A percentile compares a stretch with the other conserved stretches of the same genome.
Evolutionary conservation across 1,139 yeast genomes (phyloP).

Genomic region (Wickerhamomyces sp.): DNA sequence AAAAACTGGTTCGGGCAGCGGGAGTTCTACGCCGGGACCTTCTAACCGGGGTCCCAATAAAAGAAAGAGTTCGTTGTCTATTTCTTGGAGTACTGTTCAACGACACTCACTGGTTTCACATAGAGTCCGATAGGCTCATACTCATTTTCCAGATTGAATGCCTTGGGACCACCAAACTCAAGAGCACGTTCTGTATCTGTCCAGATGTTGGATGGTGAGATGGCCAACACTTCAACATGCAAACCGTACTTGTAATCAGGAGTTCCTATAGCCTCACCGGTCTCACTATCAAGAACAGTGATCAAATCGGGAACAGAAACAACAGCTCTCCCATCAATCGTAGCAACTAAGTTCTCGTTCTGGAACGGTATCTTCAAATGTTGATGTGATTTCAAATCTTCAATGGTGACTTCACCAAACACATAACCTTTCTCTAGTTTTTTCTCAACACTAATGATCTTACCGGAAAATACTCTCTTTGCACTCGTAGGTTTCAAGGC

Average conservation of each 20-base stretch:
- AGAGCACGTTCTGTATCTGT: conserved; percentile 31
- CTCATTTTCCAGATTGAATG: conserved; percentile 29
- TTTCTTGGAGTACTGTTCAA: conserved; percentile 29
- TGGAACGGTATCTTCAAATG: conserved; percentile 37
- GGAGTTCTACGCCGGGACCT: no score
- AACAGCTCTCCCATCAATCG: conserved; percentile 22
- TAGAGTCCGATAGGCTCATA: conserved; percentile 35
- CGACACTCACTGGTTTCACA: conserved; percentile 32
- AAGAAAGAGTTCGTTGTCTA: no score
- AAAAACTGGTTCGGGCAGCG: no score
- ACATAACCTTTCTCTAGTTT: conserved; percentile 38
- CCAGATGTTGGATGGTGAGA: conserved; percentile 38
- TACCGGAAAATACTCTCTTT: conserved; percentile 35
- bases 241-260: conserved; percentile 43
- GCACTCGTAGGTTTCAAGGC: conserved; percentile 29
- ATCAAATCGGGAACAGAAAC: conserved; percentile 44
- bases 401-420: conserved; percentile 41
- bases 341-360: conserved; percentile 36
- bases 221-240: conserved; percentile 35
- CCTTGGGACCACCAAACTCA: conserved; percentile 36
- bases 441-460: conserved; percentile 38
- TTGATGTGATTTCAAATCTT: conserved; percentile 21
- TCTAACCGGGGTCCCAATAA: no score
- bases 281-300: conserved; percentile 36
- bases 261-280: conserved; percentile 44